phyloP scores from a whole-genome alignment of 2,329 filamentous ascomycete genomes.

The Trichoderma oligosporum region DNA sequence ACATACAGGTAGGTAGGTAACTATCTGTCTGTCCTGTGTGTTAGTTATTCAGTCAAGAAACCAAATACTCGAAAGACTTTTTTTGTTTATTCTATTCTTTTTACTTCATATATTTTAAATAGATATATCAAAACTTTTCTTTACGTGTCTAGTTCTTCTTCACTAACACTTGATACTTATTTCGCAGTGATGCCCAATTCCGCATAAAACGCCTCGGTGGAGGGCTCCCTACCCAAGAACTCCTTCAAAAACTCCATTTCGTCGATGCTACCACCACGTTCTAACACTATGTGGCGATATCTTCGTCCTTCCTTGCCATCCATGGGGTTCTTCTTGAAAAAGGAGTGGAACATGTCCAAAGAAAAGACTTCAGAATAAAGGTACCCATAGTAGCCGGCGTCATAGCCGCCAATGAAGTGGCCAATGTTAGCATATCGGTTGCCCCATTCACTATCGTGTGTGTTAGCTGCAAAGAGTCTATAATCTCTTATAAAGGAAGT shows the following conservation, averaged over 20 bases:
- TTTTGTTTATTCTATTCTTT: neutral
- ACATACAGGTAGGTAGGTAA: too few relatives aligned
- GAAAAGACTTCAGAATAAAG: slow-evolving; percentile 75
- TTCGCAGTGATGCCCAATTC: slow-evolving; percentile 56
- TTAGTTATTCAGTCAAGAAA: too few relatives aligned
- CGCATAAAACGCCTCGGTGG: slow-evolving; percentile 73
- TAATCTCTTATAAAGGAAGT: neutral
- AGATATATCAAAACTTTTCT: too few relatives aligned
- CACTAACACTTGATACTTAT: neutral
- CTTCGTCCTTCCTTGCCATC: slow-evolving; percentile 67
- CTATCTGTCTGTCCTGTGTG: too few relatives aligned
- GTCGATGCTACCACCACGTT: slow-evolving; percentile 72
- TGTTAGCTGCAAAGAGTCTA: slow-evolving; percentile 27
- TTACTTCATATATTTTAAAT: too few relatives aligned
- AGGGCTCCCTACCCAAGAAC: slow-evolving; percentile 73
- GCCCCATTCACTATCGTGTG: slow-evolving; percentile 58
- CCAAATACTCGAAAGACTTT: too few relatives aligned
- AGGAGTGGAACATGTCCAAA: slow-evolving; percentile 79
- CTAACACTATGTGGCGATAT: slow-evolving; percentile 74
- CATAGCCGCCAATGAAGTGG: slow-evolving; percentile 79
- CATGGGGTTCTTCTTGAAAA: slow-evolving; percentile 78
- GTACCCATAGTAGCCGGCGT: slow-evolving; percentile 79
- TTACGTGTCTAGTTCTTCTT: too few relatives aligned
- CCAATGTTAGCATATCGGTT: slow-evolving; percentile 77
- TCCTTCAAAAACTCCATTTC: slow-evolving; percentile 77